Evolutionary conservation across 2,329 filamentous ascomycete genomes (phyloP).

Genomic region (Cytospora mali): DNA sequence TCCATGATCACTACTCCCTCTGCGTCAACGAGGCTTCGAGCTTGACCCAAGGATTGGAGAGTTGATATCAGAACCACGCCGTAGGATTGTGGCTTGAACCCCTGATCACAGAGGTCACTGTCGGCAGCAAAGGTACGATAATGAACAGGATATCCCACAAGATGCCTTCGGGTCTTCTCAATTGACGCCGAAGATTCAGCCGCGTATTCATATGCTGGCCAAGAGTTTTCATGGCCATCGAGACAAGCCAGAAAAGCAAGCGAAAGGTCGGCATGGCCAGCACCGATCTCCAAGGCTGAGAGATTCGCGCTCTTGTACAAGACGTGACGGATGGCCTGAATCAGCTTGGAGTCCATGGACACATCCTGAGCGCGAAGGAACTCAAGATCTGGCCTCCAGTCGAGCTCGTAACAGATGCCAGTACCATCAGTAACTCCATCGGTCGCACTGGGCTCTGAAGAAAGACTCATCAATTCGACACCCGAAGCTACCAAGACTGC

Average conservation of each 20-base stretch:
- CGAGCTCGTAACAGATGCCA: background rate
- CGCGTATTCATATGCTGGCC: constrained; percentile 9
- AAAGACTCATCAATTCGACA: constrained; percentile 5
- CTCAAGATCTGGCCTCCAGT: constrained; percentile 1
- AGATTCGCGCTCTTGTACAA: background rate
- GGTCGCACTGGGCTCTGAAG: background rate
- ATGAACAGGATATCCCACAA: constrained; percentile 1
- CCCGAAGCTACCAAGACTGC: background rate
- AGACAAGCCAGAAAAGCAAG: background rate
- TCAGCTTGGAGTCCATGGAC: background rate
- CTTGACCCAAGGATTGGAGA: background rate
- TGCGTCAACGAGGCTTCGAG: constrained; percentile 7
- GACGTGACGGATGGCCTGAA: background rate
- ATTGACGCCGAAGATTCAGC: background rate
- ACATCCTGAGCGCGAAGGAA: background rate
- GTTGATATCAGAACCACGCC: constrained; percentile 2
- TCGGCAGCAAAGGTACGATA: background rate
- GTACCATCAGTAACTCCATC: background rate
- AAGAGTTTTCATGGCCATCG: background rate
- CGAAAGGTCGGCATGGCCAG: background rate
- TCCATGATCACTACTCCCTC: constrained; percentile 10
- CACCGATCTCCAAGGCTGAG: background rate
- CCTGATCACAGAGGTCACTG: background rate
- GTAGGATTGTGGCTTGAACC: background rate
- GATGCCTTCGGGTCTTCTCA: constrained; percentile 2